Evolutionary conservation across 129 eudicot genomes (phyloP), one percentile per base, ranked within the genome.

Genomic region (Glebionis coronaria): DNA sequence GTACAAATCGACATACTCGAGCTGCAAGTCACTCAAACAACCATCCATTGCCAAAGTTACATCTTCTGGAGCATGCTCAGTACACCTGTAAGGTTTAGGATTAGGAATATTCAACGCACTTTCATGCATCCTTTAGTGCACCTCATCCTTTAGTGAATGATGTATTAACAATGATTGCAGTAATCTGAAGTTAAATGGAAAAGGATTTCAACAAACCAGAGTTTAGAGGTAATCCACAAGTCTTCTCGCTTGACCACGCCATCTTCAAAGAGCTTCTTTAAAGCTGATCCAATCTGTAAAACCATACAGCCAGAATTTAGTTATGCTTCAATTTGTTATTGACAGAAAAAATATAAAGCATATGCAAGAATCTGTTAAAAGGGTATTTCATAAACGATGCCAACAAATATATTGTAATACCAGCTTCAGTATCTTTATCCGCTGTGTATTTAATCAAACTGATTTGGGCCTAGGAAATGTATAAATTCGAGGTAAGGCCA

Each of bases 211-310:
- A 70, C 64, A 51, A 70, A 91, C 97, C 96, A 85, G 71, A 91
- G 93, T 66, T 91, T 85, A 47, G 97, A 91, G 67, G 97, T 91
- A 62, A 91, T 85, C 70, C 79, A 91, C 63, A 91, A 63, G 68
- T 91, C 97, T 76, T 87, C 93, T 44, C 97, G 76, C 78, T 81
- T 83, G 67, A 91, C 90, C 44, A 91, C 83, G 3, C 84, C 78
- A 31, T 91, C 96, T 69, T 85, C 83, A 73, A 87, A 79, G 29
- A 91, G 80, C 86, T 85, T 83, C 88, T 85, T 91, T 44, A 88
- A 69, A 79, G 74, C 86, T 47, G 67, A 49, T 49, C 88, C 91
- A 67, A 86, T 83, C 94, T 85, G 61, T 61, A 77, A 47, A 27
- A 53, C 40, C 40, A 35, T 35, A 5, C 40, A 35, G 8, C 9